Percentiles rank a stretch among this genome's conserved stretches.
Evolutionary conservation across 352 stramenopile species (phyloP).

Genomic region (Phytopythium aichiense): DNA sequence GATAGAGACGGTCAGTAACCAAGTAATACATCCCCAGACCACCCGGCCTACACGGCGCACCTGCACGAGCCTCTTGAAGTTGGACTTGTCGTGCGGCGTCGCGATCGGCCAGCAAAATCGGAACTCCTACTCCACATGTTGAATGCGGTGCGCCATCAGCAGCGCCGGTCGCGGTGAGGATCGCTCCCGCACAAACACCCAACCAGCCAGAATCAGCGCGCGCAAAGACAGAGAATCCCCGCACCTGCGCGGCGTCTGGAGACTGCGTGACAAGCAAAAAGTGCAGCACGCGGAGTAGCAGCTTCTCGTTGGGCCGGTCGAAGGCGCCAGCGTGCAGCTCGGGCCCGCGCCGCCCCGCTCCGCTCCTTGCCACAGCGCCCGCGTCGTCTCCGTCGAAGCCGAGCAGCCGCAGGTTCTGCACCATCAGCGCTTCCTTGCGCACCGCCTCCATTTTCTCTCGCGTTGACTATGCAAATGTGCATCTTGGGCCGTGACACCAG

Average conservation of each 20-base stretch:
- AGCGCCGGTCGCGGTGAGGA: no score
- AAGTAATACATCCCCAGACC: background rate
- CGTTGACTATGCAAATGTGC: background rate
- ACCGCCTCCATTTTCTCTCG: constrained; percentile 2
- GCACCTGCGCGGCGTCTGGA: constrained; percentile 15
- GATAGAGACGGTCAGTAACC: background rate
- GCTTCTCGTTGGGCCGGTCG: constrained; percentile 51
- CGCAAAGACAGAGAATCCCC: background rate
- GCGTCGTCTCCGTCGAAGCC: constrained; percentile 13
- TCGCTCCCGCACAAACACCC: background rate
- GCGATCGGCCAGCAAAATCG: constrained; percentile 52
- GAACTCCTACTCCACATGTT: constrained; percentile 25
- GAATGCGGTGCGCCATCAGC: no score
- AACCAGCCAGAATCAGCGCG: background rate
- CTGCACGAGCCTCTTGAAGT: constrained; percentile 58
- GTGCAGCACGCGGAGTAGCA: constrained; percentile 39
- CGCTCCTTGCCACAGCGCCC: background rate
- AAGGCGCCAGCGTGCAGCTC: constrained; percentile 35
- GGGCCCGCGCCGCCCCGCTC: background rate
- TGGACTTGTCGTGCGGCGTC: constrained; percentile 54
- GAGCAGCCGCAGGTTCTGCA: constrained; percentile 43
- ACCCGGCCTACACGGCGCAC: constrained; percentile 11
- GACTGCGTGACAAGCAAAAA: constrained; percentile 38
- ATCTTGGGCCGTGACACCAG: no score
- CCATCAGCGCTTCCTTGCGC: constrained; percentile 40